Base-by-base conservation (phyloP, 768 basidiomycete species). In the Amylocystis lapponica region DNA sequence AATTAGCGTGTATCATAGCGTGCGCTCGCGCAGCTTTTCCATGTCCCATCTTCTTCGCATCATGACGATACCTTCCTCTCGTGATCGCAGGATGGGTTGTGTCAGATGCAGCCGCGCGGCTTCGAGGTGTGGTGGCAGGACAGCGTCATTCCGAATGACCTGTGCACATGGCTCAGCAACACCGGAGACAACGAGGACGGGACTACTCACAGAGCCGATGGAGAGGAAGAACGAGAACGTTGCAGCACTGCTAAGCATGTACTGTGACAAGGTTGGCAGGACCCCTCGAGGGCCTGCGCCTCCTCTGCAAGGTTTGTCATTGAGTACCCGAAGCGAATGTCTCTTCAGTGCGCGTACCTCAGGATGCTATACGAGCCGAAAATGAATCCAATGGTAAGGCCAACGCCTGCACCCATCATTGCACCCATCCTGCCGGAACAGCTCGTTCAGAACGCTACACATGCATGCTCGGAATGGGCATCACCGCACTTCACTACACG, bases 201-300 rank as follows among this genome's bases (percentile, higher is more conserved):
- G 29, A n/a, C n/a, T 4, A 58, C 81, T 56, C 58, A 94, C 92
- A 23, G 92, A 92, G 58, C 91, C 87, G 57, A 96, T 89, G 30
- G 91, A 79, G 48, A 98, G 82, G 82, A 98, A 98, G 71, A 97
- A 97, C 3, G 84, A 85, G 64, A 99, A 98, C 0, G 95, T 96
- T 7, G 94, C 94, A 5, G 90, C 95, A 55, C 95, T 98, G 57
- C 89, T 90, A 22, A 97, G 78, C 96, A 99, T 99, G 65, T 97
- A 98, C 56, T 94, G 91, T 12, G 94, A 95, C 39, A 99, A 78
- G 1, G 96, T 96, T 4, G 90, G 84, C 20, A 98, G 70, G 38
- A 81, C 69, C 10, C 96, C 96, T 58, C 93, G 78, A 20, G 91
- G 93, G 20, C 96, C 96, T 7, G 89, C 83, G 33, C 95, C 95